Conservation (phyloP, 2,329 filamentous ascomycete genomes). For the Bertia moriformis region DNA sequence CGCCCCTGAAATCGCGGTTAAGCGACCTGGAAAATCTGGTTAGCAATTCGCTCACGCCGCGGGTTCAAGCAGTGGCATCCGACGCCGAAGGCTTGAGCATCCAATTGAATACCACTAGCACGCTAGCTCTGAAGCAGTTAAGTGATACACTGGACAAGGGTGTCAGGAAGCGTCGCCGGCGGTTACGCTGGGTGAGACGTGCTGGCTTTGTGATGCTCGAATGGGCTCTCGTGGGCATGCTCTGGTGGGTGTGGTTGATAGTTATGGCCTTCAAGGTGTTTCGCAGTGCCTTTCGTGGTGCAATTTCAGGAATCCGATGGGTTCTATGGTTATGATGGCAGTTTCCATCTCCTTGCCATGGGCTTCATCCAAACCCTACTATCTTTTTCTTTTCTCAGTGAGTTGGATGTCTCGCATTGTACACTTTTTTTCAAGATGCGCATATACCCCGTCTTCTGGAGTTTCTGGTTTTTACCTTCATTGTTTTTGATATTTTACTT, state of each 20-base stretch:
- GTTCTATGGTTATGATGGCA: slow-evolving; percentile 1
- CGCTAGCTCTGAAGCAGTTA: background rate
- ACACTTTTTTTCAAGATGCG: too few species aligned
- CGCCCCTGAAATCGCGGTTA: background rate
- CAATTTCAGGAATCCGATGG: background rate
- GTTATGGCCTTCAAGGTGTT: slow-evolving; percentile 1
- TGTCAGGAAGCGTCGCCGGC: background rate
- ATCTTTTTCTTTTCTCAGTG: too few species aligned
- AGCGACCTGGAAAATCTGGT: background rate
- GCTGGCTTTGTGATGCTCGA: background rate
- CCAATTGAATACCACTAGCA: background rate
- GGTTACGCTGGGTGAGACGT: background rate
- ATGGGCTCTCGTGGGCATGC: slow-evolving; percentile 1
- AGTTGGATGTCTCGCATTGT: too few species aligned
- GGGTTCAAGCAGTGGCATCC: background rate
- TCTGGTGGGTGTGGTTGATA: slow-evolving; percentile 1
- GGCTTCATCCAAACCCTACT: too few species aligned
- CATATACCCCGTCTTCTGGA: too few species aligned
- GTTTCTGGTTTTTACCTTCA: too few species aligned
- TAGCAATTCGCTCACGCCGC: background rate
- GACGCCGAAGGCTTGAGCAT: background rate
- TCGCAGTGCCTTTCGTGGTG: background rate
- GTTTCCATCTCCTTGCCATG: too few species aligned
- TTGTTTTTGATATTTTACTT: too few species aligned
- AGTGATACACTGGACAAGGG: slow-evolving; percentile 1